Conservation (phyloP, 495 filamentous ascomycete genomes). For the Hypoxylon perforatum region DNA sequence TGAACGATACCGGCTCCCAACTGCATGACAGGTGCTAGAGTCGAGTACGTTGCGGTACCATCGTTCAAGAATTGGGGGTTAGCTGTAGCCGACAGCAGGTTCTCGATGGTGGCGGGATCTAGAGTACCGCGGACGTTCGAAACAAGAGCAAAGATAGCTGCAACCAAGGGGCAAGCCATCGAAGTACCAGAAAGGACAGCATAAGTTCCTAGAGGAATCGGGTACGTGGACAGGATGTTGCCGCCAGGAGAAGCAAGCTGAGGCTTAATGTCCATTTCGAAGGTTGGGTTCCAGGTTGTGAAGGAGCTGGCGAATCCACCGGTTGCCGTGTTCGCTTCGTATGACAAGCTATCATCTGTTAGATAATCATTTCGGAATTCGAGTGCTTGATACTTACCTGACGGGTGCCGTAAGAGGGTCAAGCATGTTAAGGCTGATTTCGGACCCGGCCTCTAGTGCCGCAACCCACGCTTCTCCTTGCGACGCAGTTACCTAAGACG, state of each 20-base stretch:
- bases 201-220: slow-evolving; percentile 61
- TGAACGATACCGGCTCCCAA: slow-evolving; percentile 68
- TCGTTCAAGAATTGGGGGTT: slow-evolving; percentile 60
- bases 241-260: slow-evolving; percentile 66
- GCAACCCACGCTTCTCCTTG: slow-evolving; percentile 59
- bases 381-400: slow-evolving; percentile 36
- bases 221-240: slow-evolving; percentile 67
- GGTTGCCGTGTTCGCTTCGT: slow-evolving; percentile 48
- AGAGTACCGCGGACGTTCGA: slow-evolving; percentile 60
- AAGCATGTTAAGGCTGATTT: slow-evolving; percentile 55
- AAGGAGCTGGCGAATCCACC: slow-evolving; percentile 62
- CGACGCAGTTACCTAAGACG: slow-evolving; percentile 46
- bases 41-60: slow-evolving; percentile 49
- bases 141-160: slow-evolving; percentile 65
- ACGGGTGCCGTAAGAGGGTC: slow-evolving; percentile 54
- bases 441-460: slow-evolving; percentile 48
- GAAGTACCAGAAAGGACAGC: slow-evolving; percentile 68
- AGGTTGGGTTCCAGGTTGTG: slow-evolving; percentile 68
- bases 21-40: slow-evolving; percentile 65
- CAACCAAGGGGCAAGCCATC: slow-evolving; percentile 68
- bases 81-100: slow-evolving; percentile 58
- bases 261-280: slow-evolving; percentile 64
- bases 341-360: slow-evolving; percentile 33
- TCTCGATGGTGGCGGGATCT: slow-evolving; percentile 59
- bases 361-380: slow-evolving; percentile 22